Evolutionary conservation across 139 green algal genomes (phyloP), one percentile per base, ranked within the genome.

Genomic region (Chlamydomonas sp.): DNA sequence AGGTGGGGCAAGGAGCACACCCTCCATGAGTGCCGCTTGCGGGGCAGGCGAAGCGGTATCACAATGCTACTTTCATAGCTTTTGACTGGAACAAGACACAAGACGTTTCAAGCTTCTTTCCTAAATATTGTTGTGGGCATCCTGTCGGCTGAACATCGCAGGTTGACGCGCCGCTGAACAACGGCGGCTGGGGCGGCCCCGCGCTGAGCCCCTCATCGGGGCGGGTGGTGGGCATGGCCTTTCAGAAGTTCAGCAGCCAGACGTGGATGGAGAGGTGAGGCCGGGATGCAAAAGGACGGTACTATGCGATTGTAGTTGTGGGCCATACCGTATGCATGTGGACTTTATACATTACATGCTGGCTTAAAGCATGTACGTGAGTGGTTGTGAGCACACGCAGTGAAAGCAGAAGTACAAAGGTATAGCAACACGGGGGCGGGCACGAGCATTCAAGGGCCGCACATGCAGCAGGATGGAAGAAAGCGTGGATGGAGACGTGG

Each of bases 141-240:
- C 12, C 16, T 15, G n/a, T 15, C 31, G 72, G 16, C 4, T 71
- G 6, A 72, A 15, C 80, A 15, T 84, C 94, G 31, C 94, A 96
- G 90, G 96, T 97, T 14, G 94, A 97, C 84, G 93, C 94, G 2
- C 63, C 88, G 16, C 93, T 97, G 80, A 97, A 97, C 92, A 92
- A 86, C 79, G 93, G 89, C 20, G 94, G 94, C 81, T 95, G 91
- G 83, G 95, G 94, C 60, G 94, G 95, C 4, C 97, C 97, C 0
- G 94, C 94, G 72, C 96, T 98, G 85, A 92, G 95, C 85, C 71
- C 73, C 58, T 7, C 83, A 12, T 73, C 9, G 7, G 96, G 96
- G 3, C 78, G 95, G 66, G 96, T 93, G 77, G 93, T 98, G 2
- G 97, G 97, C 83, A 96, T 99, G 85, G 96, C 97, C 18, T 99